These are phyloP conservation scores for Vigna mungo DNA, from an alignment of 306 rosid species.

Conservation along the genomic window DNA sequence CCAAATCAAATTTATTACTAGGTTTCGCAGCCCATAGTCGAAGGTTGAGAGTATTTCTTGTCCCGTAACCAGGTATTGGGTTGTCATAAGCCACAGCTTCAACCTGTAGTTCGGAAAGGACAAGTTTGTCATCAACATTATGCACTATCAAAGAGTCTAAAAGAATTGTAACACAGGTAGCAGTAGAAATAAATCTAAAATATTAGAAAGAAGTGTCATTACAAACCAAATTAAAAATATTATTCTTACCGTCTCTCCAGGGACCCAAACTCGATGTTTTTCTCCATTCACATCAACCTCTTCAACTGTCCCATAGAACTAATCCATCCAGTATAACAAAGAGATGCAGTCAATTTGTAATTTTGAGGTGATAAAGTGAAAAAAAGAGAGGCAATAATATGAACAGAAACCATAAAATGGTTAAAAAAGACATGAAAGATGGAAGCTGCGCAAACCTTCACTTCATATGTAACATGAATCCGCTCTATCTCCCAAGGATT, in stretches of 20 bases:
- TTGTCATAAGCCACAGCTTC: slow-evolving; percentile 89
- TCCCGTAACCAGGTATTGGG: slow-evolving; percentile 85
- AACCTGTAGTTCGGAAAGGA: slow-evolving; percentile 53
- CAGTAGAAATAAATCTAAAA: slow-evolving; percentile 14
- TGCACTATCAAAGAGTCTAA: slow-evolving; percentile 34
- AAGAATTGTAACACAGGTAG: slow-evolving; percentile 35
- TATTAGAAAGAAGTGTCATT: slow-evolving; percentile 30
- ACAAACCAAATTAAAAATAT: slow-evolving; percentile 40
- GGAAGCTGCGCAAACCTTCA: slow-evolving; percentile 60
- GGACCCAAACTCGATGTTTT: slow-evolving; percentile 62
- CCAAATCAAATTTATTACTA: slow-evolving; percentile 71
- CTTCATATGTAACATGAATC: slow-evolving; percentile 73
- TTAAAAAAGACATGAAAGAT: slow-evolving; percentile 33
- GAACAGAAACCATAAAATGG: slow-evolving; percentile 22
- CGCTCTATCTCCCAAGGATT: slow-evolving; percentile 88
- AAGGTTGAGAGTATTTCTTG: slow-evolving; percentile 74
- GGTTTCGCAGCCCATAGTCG: slow-evolving; percentile 87
- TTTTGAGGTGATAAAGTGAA: slow-evolving; percentile 38
- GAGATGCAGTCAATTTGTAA: slow-evolving; percentile 47
- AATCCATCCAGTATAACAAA: slow-evolving; percentile 47
- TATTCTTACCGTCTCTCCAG: slow-evolving; percentile 71
- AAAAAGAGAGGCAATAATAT: slow-evolving; percentile 1
- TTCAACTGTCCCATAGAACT: slow-evolving; percentile 72
- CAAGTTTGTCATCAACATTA: slow-evolving; percentile 35
- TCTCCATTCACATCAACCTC: slow-evolving; percentile 58